Conservation (phyloP, 495 filamentous ascomycete species). For the Chaetomium cochliodes region DNA sequence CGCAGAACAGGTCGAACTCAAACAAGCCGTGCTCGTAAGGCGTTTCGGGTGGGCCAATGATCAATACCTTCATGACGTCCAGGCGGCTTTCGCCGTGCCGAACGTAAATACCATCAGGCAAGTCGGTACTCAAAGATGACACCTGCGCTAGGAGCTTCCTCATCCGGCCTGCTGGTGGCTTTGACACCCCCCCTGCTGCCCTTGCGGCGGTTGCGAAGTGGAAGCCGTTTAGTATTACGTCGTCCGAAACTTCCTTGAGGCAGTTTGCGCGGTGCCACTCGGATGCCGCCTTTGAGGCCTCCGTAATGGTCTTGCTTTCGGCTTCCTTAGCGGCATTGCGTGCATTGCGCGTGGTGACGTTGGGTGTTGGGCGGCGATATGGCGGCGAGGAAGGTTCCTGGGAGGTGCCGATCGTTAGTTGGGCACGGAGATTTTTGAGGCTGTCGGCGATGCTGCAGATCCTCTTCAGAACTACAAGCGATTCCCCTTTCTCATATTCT, state of each 20-base stretch:
- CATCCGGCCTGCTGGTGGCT: constrained; percentile 41
- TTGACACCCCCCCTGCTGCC: neutral
- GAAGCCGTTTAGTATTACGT: constrained; percentile 34
- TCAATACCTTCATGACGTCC: constrained; percentile 59
- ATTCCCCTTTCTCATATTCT: neutral
- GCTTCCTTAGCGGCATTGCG: neutral
- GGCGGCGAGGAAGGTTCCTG: neutral
- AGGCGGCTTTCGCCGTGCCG: constrained; percentile 51
- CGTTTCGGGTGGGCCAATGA: constrained; percentile 55
- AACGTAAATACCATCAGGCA: constrained; percentile 61
- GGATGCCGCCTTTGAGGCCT: neutral
- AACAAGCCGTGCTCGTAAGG: constrained; percentile 63
- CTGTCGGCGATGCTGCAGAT: constrained; percentile 10
- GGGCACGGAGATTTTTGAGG: neutral
- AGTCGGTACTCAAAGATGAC: constrained; percentile 47
- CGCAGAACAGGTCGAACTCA: constrained; percentile 59
- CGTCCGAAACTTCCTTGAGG: constrained; percentile 41
- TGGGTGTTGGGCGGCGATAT: neutral
- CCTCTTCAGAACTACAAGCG: neutral
- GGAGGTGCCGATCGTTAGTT: neutral
- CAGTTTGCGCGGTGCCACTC: constrained; percentile 43
- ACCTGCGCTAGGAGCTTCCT: constrained; percentile 54
- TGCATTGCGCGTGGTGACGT: neutral
- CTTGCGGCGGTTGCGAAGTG: constrained; percentile 24
- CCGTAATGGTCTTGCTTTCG: constrained; percentile 7